Evolutionary conservation across 2,329 filamentous ascomycete species (phyloP).

Genomic region (Periconia sp.): DNA sequence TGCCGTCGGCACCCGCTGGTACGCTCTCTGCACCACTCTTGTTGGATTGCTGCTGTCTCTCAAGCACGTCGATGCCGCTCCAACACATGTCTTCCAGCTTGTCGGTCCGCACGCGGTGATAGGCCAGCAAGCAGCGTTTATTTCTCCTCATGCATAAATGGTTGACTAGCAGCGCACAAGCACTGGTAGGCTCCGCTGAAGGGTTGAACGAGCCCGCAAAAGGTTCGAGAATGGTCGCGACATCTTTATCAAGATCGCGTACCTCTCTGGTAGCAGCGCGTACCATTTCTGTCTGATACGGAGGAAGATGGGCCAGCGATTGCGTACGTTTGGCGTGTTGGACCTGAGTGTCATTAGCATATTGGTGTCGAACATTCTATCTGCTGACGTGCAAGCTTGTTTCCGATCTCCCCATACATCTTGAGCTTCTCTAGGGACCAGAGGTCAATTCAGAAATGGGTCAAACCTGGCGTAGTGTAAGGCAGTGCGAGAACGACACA

Average conservation of each 20-base stretch:
- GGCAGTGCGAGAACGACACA: too few species aligned
- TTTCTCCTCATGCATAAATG: conserved; percentile 95
- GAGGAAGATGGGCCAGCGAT: conserved; percentile 81
- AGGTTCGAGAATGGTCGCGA: conserved; percentile 77
- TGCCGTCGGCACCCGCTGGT: conserved; percentile 47
- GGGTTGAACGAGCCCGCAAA: conserved; percentile 88
- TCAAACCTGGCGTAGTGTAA: too few species aligned
- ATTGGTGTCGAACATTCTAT: background rate
- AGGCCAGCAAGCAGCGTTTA: conserved; percentile 92
- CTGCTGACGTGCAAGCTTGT: conserved; percentile 71
- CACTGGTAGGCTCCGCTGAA: conserved; percentile 78
- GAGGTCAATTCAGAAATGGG: too few species aligned
- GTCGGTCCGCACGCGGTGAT: conserved; percentile 87
- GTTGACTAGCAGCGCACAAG: conserved; percentile 88
- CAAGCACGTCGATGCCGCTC: conserved; percentile 83
- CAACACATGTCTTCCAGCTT: conserved; percentile 94
- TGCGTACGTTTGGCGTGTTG: conserved; percentile 96
- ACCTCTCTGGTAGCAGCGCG: conserved; percentile 89
- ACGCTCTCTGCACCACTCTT: conserved; percentile 33
- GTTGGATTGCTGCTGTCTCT: conserved; percentile 58
- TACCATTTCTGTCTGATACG: conserved; percentile 91
- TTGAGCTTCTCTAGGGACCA: too few species aligned
- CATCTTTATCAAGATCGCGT: conserved; percentile 88
- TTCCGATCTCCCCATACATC: conserved; percentile 89
- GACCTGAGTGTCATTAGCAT: conserved; percentile 62